phyloP scores from a whole-genome alignment of 2,329 filamentous ascomycete species.

The Hymenoscyphus salicellus region DNA sequence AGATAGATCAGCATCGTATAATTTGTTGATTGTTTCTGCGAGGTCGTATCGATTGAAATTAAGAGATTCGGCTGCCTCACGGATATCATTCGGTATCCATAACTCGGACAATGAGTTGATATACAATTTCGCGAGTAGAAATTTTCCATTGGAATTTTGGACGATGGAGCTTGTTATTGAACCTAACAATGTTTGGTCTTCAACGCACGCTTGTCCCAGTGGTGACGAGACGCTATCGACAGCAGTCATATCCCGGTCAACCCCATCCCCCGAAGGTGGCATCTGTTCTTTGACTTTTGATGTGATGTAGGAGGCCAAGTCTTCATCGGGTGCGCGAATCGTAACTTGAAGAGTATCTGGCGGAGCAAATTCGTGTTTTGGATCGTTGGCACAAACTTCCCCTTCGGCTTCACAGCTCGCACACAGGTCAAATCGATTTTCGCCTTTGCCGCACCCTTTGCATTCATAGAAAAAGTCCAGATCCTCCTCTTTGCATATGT shows the following conservation, averaged over 20 bases:
- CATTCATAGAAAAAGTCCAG: conserved; percentile 14
- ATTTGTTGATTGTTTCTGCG: conserved; percentile 35
- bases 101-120: conserved; percentile 14
- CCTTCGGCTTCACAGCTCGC: conserved; percentile 5
- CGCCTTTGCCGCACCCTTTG: conserved; percentile 7
- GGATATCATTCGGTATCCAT: conserved; percentile 13
- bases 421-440: conserved; percentile 17
- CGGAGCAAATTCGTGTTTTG: conserved; percentile 10
- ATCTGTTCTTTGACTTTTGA: conserved; percentile 14
- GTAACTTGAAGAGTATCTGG: conserved; percentile 13
- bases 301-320: conserved; percentile 13
- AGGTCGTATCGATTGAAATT: conserved; percentile 8
- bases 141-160: conserved; percentile 14
- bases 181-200: conserved; percentile 9
- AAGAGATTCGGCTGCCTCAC: conserved; percentile 9
- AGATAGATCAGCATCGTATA: conserved; percentile 40
- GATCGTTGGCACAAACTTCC: conserved; percentile 5
- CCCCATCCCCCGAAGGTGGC: conserved; percentile 2
- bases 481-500: conserved; percentile 8
- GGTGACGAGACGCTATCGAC: conserved; percentile 6
- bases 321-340: conserved; percentile 13
- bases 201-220: conserved; percentile 11
- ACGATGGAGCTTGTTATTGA: conserved; percentile 14
- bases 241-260: conserved; percentile 5
- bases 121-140: conserved; percentile 20